Evolutionary conservation across 495 filamentous ascomycete genomes (phyloP), one percentile per base, ranked within the genome.

Genomic region (Aspergillus taichungensis): DNA sequence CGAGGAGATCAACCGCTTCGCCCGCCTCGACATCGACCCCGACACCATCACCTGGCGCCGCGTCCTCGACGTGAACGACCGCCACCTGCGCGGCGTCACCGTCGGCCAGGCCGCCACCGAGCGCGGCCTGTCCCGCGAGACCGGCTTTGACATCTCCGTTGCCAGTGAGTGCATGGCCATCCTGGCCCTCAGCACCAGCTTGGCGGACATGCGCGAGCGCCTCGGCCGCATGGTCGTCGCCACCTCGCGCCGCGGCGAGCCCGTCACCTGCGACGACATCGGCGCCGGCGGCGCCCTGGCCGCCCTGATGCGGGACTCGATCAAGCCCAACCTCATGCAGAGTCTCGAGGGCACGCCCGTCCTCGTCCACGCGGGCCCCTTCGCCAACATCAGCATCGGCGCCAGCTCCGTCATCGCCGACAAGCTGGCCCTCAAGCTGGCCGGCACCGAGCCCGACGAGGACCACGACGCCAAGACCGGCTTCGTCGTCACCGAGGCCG

Each of bases 291-390:
- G 92, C 50, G 92, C 92, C 38, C 74, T 98, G 33, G 85, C 92
- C 3, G 92, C 90, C 31, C 68, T 98, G 50, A 95, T 98, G 88
- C 90, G 84, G 70, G 92, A 98, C 69, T 89, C 92, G 13, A 94
- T 95, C 65, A 98, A 98, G 71, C 92, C 92, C 27, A 98, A 96
- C 67, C 67, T 98, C 47, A 97, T 98, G 92, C 92, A 98, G 71
- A 95, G 87, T 36, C 73, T 98, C 49, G 92, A 98, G 60, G 92
- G 92, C 29, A 98, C 92, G 2, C 92, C 92, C 4, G 92, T 97
- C 0, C 87, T 98, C 59, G 92, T 98, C 6, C 92, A 98, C 54
- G 92, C 92, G 9, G 92, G 92, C 5, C 92, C 92, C 1, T 98
- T 98, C 57, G 92, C 92, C 51, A 98, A 98, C 57, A 98, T 98